Conservation (phyloP, 2,329 filamentous ascomycete genomes). For the Aaosphaeria pasadenensis region DNA sequence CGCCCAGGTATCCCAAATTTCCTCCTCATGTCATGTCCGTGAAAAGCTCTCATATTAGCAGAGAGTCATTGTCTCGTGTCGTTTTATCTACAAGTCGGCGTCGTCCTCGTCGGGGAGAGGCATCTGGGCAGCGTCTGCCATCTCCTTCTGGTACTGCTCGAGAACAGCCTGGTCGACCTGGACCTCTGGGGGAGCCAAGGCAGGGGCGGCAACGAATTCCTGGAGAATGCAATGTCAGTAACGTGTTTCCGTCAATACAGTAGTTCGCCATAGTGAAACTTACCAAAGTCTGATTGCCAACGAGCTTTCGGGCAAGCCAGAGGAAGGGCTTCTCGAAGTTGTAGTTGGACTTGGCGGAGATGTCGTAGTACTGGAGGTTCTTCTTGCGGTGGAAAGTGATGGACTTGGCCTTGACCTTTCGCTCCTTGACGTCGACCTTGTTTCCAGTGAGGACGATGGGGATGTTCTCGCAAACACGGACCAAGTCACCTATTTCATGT, state of each 20-base stretch:
- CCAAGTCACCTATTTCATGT: constrained; percentile 72
- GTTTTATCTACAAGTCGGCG: constrained; percentile 54
- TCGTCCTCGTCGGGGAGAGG: constrained; percentile 96
- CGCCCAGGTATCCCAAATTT: constrained; percentile 1
- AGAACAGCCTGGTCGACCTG: constrained; percentile 82
- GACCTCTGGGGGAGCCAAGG: constrained; percentile 90
- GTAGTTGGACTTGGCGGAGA: constrained; percentile 99
- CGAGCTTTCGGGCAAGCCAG: constrained; percentile 97
- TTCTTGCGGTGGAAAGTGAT: constrained; percentile 99
- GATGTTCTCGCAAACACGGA: constrained; percentile 99
- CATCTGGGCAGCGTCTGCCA: constrained; percentile 73
- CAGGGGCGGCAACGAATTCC: constrained; percentile 96
- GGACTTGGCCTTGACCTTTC: constrained; percentile 99
- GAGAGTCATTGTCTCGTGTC: no score
- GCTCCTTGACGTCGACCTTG: constrained; percentile 99
- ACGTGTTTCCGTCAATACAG: no score
- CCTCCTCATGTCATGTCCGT: not conserved
- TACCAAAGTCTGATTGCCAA: constrained; percentile 85
- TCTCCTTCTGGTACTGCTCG: constrained; percentile 81
- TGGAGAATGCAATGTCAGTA: constrained; percentile 34
- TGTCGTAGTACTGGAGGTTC: constrained; percentile 99
- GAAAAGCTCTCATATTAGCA: no score
- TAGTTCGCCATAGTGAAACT: constrained; percentile 25
- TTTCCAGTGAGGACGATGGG: constrained; percentile 97
- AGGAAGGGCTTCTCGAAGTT: constrained; percentile 99